Evolutionary conservation across 306 rosid species (phyloP).

Genomic region (apple (Malus domestica)): DNA sequence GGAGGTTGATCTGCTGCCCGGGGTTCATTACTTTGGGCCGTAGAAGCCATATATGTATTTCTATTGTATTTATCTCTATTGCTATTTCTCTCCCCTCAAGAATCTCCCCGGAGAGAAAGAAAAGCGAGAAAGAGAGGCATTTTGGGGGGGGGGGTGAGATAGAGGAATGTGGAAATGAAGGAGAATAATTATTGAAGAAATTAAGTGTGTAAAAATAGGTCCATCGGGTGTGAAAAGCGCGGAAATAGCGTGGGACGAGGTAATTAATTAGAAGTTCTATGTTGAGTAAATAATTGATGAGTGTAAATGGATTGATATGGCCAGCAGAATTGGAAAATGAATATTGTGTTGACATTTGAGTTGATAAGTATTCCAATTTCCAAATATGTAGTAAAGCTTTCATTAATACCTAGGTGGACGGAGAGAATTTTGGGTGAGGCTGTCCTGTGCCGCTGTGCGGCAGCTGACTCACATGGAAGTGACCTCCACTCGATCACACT

Average conservation of each 20-base stretch:
- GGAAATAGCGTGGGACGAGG: neutral
- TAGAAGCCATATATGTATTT: conserved; percentile 11
- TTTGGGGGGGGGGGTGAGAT: neutral
- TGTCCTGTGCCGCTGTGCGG: neutral
- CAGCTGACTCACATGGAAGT: neutral
- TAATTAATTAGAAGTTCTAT: conserved; percentile 8
- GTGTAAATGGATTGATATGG: neutral
- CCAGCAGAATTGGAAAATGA: neutral
- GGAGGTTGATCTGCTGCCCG: neutral
- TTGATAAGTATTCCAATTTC: neutral
- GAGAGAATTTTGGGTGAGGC: neutral
- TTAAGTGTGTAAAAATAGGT: neutral
- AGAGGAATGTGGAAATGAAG: neutral
- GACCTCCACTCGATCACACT: neutral
- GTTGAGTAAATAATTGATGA: conserved; percentile 4
- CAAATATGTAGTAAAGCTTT: neutral
- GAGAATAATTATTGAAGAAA: neutral
- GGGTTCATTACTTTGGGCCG: neutral
- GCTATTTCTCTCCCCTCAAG: neutral
- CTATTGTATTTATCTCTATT: neutral
- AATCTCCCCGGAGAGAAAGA: neutral
- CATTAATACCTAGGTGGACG: neutral
- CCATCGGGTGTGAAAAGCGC: neutral
- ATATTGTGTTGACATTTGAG: neutral
- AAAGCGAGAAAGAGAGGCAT: neutral